Base-by-base conservation (phyloP, 2,329 filamentous ascomycete genomes). In the Dothistroma septosporum region DNA sequence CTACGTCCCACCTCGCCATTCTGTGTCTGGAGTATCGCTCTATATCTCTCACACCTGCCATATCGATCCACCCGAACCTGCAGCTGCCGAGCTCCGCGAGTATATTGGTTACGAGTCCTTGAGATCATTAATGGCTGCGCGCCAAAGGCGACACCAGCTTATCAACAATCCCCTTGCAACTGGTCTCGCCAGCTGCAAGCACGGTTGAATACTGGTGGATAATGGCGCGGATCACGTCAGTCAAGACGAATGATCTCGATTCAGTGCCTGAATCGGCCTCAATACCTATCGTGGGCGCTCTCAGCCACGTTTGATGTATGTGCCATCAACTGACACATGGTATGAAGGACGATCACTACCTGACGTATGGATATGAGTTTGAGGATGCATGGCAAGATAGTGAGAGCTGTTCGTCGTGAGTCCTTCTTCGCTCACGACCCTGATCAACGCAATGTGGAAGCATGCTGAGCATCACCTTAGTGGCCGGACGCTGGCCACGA, bases 401-500 rank as follows among this genome's bases (percentile, higher is more conserved):
- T 33, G 62, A 60, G 24, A 66, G 62, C 59, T 65, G 62, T 55
- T 60, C 62, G 22, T 66, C 64, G 64, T 66, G 41, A 58, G 64
- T 66, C 14, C 35, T 52, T 50, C 21, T 53, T 47, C 19, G 22
- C 16, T 10, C 11, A 24, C 16, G 37, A 50, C 10, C 49, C 12
- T 16, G 41, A 33, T 12, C 16, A 24, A 21, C 21, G 24, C 31
- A 35, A 55, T 57, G 53, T n/a, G 11, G 48, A 59, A 53, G 19
- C 37, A 53, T 61, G 59, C 62, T 64, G 61, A 64, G 47, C 32
- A 55, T 56, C 47, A 58, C 24, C 41, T 47, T 53, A 76, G 73
- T 54, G 73, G 69, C 14, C 69, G 69, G 57, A 76, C 75, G 14
- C 65, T 78, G 57, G 76, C 75, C 10, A 75, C 75, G 19, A 74